A percentile compares a stretch with the other conserved stretches of the same genome.
These are phyloP conservation scores for Lactarius pseudohatsudake DNA, from an alignment of 768 basidiomycete species.

Conservation along the genomic window DNA sequence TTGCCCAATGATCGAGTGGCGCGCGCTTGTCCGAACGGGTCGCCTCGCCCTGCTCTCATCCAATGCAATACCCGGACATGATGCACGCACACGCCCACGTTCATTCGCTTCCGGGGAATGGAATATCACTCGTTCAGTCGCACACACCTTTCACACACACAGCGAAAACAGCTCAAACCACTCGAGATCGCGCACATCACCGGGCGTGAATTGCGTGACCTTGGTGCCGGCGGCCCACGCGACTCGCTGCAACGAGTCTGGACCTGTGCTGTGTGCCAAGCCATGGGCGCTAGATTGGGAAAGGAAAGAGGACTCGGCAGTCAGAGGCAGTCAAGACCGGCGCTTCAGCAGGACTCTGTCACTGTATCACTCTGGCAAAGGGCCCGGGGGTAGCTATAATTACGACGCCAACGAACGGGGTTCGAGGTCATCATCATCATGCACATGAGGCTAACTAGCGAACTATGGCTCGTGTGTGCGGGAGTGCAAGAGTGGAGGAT, in stretches of 20 bases:
- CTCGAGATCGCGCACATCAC: neutral
- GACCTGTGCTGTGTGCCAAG: neutral
- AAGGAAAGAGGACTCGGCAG: neutral
- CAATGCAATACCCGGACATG: neutral
- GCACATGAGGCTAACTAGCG: neutral
- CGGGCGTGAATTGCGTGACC: neutral
- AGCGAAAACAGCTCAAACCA: neutral
- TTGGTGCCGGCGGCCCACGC: neutral
- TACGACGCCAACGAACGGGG: neutral
- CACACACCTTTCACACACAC: neutral
- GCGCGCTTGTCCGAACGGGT: neutral
- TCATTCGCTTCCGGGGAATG: too few relatives aligned
- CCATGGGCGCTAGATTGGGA: neutral
- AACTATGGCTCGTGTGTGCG: neutral
- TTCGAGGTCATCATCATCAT: slow-evolving; percentile 2
- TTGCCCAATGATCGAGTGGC: neutral
- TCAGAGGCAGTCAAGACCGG: too few relatives aligned
- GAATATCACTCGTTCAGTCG: neutral
- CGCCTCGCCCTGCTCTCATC: neutral
- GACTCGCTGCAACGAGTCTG: neutral
- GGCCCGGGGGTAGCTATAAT: neutral
- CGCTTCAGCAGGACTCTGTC: neutral
- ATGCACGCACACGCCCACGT: neutral
- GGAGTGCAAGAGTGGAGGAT: neutral
- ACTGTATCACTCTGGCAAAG: neutral